These are phyloP conservation scores for Camelina laxa DNA, from an alignment of 345 rosid species.

Conservation along the genomic window DNA sequence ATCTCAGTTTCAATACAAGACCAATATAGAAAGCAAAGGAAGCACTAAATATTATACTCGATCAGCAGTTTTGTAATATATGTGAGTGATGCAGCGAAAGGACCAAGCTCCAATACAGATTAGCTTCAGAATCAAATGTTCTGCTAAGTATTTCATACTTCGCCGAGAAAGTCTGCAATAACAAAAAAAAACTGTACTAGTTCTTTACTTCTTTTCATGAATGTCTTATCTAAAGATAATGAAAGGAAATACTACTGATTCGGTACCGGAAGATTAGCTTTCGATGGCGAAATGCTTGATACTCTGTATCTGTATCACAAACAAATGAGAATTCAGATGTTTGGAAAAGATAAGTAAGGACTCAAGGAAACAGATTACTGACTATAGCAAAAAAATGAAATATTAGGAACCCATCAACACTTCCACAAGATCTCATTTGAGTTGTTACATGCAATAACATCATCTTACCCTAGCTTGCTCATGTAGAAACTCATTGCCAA, in stretches of 20 bases:
- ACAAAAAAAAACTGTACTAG: slow-evolving; percentile 8
- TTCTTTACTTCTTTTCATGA: neutral
- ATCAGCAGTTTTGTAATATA: slow-evolving; percentile 12
- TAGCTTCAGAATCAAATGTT: slow-evolving; percentile 71
- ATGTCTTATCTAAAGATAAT: slow-evolving; percentile 1
- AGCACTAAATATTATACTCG: neutral
- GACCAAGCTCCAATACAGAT: slow-evolving; percentile 61
- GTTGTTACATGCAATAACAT: slow-evolving; percentile 16
- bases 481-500: slow-evolving; percentile 82
- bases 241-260: slow-evolving; percentile 15
- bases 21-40: slow-evolving; percentile 6
- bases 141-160: slow-evolving; percentile 93
- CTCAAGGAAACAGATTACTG: neutral
- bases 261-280: slow-evolving; percentile 66
- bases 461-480: slow-evolving; percentile 73
- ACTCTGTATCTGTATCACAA: slow-evolving; percentile 61
- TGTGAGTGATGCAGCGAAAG: slow-evolving; percentile 9
- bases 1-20: slow-evolving; percentile 22
- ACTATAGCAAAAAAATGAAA: neutral
- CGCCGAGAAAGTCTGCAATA: slow-evolving; percentile 52
- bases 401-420: slow-evolving; percentile 10
- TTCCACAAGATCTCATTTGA: neutral
- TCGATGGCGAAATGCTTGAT: slow-evolving; percentile 87
- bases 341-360: slow-evolving; percentile 16
- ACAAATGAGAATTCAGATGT: slow-evolving; percentile 17